Percentiles rank a stretch among this genome's conserved stretches.
Evolutionary conservation across 768 basidiomycete species (phyloP).

Genomic region (Podaxis sp.): DNA sequence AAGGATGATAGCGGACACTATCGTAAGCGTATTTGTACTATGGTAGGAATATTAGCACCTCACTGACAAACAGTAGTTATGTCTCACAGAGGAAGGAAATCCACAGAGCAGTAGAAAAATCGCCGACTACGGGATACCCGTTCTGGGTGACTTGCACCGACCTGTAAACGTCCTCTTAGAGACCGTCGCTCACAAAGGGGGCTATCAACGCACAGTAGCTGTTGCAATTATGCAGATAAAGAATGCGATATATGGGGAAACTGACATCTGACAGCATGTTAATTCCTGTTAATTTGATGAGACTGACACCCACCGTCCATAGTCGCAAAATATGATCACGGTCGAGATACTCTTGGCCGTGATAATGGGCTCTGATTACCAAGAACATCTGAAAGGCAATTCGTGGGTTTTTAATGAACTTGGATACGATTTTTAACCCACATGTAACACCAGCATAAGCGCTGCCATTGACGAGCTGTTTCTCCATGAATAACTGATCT

Average conservation of each 20-base stretch:
- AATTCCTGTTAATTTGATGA: background rate
- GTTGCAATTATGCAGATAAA: constrained; percentile 38
- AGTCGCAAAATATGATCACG: constrained; percentile 32
- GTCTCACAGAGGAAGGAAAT: constrained; percentile 35
- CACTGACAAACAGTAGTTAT: background rate
- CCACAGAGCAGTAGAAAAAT: constrained; percentile 52
- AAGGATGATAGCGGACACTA: constrained; percentile 39
- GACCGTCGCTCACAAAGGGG: background rate
- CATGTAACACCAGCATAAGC: constrained; percentile 44
- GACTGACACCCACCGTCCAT: constrained; percentile 35
- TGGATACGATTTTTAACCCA: constrained; percentile 15
- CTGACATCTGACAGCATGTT: constrained; percentile 35
- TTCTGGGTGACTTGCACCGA: constrained; percentile 36
- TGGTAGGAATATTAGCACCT: constrained; percentile 12
- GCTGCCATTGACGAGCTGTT: constrained; percentile 41
- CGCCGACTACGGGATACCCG: constrained; percentile 45
- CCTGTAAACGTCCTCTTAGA: constrained; percentile 21
- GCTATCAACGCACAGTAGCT: constrained; percentile 32
- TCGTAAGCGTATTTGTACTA: constrained; percentile 42
- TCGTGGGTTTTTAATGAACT: background rate
- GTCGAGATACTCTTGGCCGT: constrained; percentile 31
- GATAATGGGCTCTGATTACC: constrained; percentile 36
- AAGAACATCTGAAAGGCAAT: constrained; percentile 41
- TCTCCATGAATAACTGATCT: background rate
- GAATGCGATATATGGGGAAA: constrained; percentile 41